Evolutionary conservation across 2,329 filamentous ascomycete genomes (phyloP), one percentile per base, ranked within the genome.

Genomic region (Calonectria ilicicola): DNA sequence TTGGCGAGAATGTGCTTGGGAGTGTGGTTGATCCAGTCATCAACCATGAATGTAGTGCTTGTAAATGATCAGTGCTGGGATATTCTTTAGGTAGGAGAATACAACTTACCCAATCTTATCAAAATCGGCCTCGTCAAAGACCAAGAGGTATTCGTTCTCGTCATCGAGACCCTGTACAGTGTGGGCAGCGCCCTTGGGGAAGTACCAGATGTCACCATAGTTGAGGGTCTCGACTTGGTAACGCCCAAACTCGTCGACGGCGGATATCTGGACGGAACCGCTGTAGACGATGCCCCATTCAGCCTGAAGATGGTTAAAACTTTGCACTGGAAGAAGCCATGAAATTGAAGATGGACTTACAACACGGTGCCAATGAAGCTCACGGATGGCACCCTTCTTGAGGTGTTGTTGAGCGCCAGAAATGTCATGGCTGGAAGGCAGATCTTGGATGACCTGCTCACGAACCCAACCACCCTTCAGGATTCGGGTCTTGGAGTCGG

Each of bases 11-110:
- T 86, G 12, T 80, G 75, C 64, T 88, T 89, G 0, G 92, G 92
- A 0, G 92, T 94, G 79, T 93, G 92, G 0, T 88, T 84, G 42
- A 94, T 86, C 92, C 92, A 94, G 83, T 94, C 92, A 74, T 92
- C 91, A 27, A 94, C 86, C 83, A 91, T 93, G 86, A 94, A 94
- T 0, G 92, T 93, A 0, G 91, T 93, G n/a, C 90, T 90, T 27
- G 9, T 8, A 1, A n/a, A 3, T 6, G 19, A 27, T 75, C 26
- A 75, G 51, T 42, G 42, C 51, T 1, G 3, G 2, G 5, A 9
- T 9, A 6, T 27, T 19, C n/a, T 29, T 9, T 14, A 23, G 2
- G 17, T 35, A 7, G 10, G 4, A 19, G 0, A 10, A 0, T 5
- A 17, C 6, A 7, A 77, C 85, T 72, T 80, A 91, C 87, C 90